Percentiles rank a stretch among this genome's conserved stretches.
Conservation (phyloP, 2,329 filamentous ascomycete genomes). For the Paecilomyces dactylethromorphus region DNA sequence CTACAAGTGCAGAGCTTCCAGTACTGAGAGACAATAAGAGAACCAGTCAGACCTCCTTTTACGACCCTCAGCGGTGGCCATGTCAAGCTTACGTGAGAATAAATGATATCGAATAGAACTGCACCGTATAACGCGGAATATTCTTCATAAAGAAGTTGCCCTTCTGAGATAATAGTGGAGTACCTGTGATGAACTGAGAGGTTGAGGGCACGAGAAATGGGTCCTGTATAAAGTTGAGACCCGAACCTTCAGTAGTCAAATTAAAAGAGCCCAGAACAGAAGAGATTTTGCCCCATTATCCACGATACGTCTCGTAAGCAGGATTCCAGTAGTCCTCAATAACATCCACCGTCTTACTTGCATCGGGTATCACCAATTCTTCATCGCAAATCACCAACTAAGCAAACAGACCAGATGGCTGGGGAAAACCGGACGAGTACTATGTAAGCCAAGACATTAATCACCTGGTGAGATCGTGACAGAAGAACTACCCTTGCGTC, state of each 20-base stretch:
- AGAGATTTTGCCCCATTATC: neutral
- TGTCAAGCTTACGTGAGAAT: neutral
- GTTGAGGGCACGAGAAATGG: neutral
- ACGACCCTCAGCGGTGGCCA: neutral
- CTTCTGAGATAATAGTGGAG: neutral
- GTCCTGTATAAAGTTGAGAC: neutral
- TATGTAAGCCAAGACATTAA: neutral
- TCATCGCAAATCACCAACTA: neutral
- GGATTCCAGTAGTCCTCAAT: neutral
- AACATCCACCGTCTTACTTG: neutral
- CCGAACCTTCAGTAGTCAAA: neutral
- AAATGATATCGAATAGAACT: neutral
- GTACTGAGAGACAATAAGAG: neutral
- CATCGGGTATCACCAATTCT: neutral
- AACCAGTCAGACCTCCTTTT: neutral
- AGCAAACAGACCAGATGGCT: neutral
- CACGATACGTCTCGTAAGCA: neutral
- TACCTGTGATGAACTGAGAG: neutral
- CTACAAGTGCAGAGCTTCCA: neutral
- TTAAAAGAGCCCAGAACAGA: neutral
- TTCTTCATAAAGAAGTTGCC: neutral
- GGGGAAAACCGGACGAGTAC: neutral
- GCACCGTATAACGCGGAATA: neutral
- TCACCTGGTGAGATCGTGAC: neutral
- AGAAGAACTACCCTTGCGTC: neutral